Evolutionary conservation across 345 rosid species (phyloP), one percentile per base, ranked within the genome.

Genomic region (Conringia planisiliqua): DNA sequence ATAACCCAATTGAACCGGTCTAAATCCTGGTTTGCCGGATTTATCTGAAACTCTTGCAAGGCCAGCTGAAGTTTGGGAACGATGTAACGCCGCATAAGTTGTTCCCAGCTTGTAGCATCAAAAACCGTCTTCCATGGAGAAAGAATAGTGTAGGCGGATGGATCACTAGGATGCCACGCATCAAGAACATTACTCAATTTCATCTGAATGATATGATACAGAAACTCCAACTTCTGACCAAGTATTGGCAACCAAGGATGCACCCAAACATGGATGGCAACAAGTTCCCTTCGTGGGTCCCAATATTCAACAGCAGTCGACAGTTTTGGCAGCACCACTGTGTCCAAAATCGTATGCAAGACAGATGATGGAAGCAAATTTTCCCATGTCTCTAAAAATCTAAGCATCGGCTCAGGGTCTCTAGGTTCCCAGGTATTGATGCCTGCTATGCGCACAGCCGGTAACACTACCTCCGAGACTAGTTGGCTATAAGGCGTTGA

Each of bases 321-420:
- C 83, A 94, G 69, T 72, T 94, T 94, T 32, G 92, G 97, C 84
- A 90, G 66, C 55, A 94, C 89, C 42, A 94, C 79, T 4, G 77
- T 81, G 78, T 85, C 88, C 70, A 89, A 69, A 52, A 90, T 86
- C 60, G 86, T 83, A 10, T 89, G 85, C 24, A 80, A 73, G 62
- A 90, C 85, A 32, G 96, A 83, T 55, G 86, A 62, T 10, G 98
- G 97, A 35, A 95, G 74, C 67, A 88, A 62, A 69, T 76, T 84
- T 56, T 94, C 95, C 97, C 98, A 94, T 5, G 84, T 78, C 76
- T 94, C 97, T 73, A 91, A 68, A 64, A 95, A 92, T 66, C 85
- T 88, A 61, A 95, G 96, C 97, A 95, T 95, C 7, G 98, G 93
- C 77, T 95, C 98, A 38, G 96, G 96, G 69, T 90, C 89, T 81